Percentiles rank a stretch among this genome's conserved stretches.
Conservation (phyloP, 2,329 filamentous ascomycete species). For the Colletotrichum australisinense region DNA sequence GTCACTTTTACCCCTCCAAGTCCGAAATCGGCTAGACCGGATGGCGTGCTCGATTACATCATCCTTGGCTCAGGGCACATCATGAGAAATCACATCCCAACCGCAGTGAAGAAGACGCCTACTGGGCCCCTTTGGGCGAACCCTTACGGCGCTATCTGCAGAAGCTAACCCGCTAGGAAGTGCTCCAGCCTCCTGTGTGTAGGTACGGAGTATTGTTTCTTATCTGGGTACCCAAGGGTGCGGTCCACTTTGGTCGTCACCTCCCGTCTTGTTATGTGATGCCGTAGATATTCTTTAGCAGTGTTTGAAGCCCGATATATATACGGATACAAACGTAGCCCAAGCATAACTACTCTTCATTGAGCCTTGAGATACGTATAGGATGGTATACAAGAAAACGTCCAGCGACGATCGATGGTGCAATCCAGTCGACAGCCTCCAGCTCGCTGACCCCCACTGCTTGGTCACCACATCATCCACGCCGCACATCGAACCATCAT, state of each 20-base stretch:
- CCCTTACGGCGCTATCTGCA: background rate
- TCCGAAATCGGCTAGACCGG: conserved; percentile 15
- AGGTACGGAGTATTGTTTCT: background rate
- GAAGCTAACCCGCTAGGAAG: background rate
- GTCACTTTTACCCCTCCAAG: conserved; percentile 31
- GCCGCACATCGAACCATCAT: background rate
- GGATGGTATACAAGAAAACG: background rate
- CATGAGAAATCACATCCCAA: conserved; percentile 5
- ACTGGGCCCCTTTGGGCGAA: background rate
- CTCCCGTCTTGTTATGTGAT: background rate
- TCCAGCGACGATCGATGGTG: conserved; percentile 9
- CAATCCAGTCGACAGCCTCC: background rate
- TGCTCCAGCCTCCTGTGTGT: background rate
- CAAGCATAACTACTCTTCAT: background rate
- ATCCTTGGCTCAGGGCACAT: conserved; percentile 34
- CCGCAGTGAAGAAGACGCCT: background rate
- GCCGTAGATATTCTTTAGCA: background rate
- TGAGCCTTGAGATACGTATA: background rate
- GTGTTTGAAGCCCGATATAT: background rate
- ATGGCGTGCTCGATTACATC: conserved; percentile 37
- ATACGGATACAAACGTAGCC: background rate
- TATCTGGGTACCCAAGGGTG: background rate
- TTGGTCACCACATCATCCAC: background rate
- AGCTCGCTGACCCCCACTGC: background rate
- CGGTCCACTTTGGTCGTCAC: background rate